These are phyloP conservation scores for Acanthamoeba castellanii DNA, from an alignment of 208 protist genomes.

Conservation along the genomic window DNA sequence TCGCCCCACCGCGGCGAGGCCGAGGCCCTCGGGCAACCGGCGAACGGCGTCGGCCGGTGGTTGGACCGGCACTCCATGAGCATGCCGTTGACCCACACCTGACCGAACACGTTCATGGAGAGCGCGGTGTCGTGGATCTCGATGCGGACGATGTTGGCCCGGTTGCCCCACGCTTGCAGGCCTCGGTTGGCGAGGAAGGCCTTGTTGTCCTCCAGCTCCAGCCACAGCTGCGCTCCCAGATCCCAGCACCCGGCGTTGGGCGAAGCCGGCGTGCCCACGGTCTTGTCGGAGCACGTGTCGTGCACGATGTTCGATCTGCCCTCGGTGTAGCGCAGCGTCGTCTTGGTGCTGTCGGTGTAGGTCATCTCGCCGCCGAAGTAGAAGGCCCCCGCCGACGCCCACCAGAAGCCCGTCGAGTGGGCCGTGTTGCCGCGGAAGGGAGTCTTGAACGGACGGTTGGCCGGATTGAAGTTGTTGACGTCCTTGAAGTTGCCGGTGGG, in stretches of 20 bases:
- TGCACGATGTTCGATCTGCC: neutral
- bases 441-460: constrained; percentile 27
- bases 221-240: neutral
- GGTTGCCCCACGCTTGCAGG: constrained; percentile 41
- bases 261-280: constrained; percentile 8
- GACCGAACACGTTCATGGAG: constrained; percentile 8
- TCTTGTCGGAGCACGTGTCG: constrained; percentile 38
- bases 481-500: constrained; percentile 75
- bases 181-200: constrained; percentile 30
- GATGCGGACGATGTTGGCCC: neutral
- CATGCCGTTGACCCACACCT: constrained; percentile 16
- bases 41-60: neutral
- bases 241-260: neutral
- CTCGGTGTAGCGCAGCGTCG: constrained; percentile 12
- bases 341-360: constrained; percentile 34
- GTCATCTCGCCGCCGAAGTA: constrained; percentile 36
- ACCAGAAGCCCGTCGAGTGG: constrained; percentile 65
- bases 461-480: neutral
- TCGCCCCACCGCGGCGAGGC: neutral
- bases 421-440: constrained; percentile 77
- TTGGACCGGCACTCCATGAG: constrained; percentile 2
- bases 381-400: neutral
- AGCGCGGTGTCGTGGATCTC: constrained; percentile 15
- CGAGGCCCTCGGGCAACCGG: neutral
- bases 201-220: constrained; percentile 5